phyloP scores from a whole-genome alignment of 805 yeast species.

The Saturnispora mendoncae region DNA sequence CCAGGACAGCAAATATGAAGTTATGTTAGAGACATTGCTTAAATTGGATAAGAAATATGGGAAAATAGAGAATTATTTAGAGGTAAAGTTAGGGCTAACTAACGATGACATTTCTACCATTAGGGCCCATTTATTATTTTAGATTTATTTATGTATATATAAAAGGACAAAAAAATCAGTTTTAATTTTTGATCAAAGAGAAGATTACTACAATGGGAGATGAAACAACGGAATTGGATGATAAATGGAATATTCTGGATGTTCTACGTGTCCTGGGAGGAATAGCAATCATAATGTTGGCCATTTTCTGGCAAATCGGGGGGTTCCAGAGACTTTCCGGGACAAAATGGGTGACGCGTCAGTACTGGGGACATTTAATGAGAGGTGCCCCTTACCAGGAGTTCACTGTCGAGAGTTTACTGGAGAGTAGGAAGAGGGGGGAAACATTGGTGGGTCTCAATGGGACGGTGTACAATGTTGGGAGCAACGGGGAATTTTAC shows the following conservation, averaged over 20 bases:
- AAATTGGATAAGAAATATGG: constrained; percentile 44
- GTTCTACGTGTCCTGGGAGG: constrained; percentile 3
- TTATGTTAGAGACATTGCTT: constrained; percentile 59
- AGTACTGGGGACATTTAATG: constrained; percentile 25
- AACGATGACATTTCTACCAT: constrained; percentile 28
- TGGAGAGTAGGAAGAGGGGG: constrained; percentile 16
- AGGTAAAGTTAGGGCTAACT: constrained; percentile 37
- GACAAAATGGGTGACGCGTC: constrained; percentile 33
- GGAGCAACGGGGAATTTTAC: constrained; percentile 40
- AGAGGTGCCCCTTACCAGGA: constrained; percentile 14
- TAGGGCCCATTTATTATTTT: constrained; percentile 2
- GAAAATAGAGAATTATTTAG: constrained; percentile 39
- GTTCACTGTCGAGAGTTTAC: constrained; percentile 30
- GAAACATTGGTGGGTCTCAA: constrained; percentile 46
- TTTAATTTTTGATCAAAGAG: too few relatives aligned
- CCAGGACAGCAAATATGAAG: constrained; percentile 56
- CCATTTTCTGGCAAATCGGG: constrained; percentile 5
- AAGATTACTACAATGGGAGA: background rate
- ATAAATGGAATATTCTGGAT: constrained; percentile 5
- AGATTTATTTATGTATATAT: background rate
- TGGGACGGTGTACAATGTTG: constrained; percentile 60
- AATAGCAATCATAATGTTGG: background rate
- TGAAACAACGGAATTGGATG: background rate
- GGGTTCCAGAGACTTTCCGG: background rate
- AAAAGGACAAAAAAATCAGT: too few relatives aligned